Evolutionary conservation across 1,139 yeast species (phyloP), one percentile per base, ranked within the genome.

Genomic region (Starmera stellimalicola): DNA sequence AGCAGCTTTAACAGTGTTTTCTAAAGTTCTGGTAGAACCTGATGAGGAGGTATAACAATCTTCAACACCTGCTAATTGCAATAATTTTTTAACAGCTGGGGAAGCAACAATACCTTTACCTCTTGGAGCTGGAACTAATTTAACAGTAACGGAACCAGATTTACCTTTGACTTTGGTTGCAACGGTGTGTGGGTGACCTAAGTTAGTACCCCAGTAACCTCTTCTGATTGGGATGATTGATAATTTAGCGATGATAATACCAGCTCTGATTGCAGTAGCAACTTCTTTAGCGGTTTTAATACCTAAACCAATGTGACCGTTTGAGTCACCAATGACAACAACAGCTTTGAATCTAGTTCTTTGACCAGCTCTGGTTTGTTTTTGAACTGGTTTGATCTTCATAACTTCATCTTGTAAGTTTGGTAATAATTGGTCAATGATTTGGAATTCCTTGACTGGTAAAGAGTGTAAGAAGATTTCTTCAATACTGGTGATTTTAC

Each of bases 301-400:
- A 77, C 99, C 99, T 66, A 91, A 83, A 83, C 99, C 99, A 73
- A 91, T 95, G 79, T 93, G 98, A 70, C 98, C 99, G 85, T 87
- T 85, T 61, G 88, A 73, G 77, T 93, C 98, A 78, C 99, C 99
- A 67, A 91, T 87, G 64, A 91, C 88, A 65, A 93, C 97, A 64
- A 91, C 95, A 68, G 97, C 98, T 93, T 93, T 93, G 83, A 91
- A 88, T 79, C 99, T 87, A 73, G 98, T 91, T 80, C 99, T 91
- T 80, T 91, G 99, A 87, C 99, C 99, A 61, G 99, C 99, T 75
- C 95, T 81, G 78, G 99, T 91, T 76, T 91, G 99, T 81, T 91
- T 91, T 76, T 91, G 99, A 57, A 91, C 98, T 55, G 99, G 94
- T 78, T 93, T 82, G 74, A 91, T 91, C 85, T 87, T 87, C 98